Percentiles rank a stretch among this genome's conserved stretches.
Evolutionary conservation across 2,329 filamentous ascomycete species (phyloP).

Genomic region (Xylaria sp.): DNA sequence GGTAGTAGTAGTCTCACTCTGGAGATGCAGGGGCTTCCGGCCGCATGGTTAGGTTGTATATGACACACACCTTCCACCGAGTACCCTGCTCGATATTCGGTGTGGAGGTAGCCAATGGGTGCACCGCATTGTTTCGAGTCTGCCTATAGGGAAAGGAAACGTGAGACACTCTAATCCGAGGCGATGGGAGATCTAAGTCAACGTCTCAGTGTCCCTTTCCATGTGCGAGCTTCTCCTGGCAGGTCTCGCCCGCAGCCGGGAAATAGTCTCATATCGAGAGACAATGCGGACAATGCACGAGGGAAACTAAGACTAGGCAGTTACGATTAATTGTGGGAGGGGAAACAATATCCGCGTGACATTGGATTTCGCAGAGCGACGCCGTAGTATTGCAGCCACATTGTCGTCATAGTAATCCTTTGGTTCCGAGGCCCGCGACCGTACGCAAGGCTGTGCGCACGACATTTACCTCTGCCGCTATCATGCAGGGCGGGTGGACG

Average conservation of each 20-base stretch:
- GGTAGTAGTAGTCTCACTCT: constrained; percentile 8
- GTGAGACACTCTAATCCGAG: constrained; percentile 17
- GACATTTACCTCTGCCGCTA: constrained; percentile 1
- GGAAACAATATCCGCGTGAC: neutral
- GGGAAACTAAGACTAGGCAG: neutral
- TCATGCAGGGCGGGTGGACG: neutral
- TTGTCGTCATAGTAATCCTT: constrained; percentile 16
- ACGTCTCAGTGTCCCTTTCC: constrained; percentile 24
- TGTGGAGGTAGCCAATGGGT: constrained; percentile 18
- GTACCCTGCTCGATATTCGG: constrained; percentile 10
- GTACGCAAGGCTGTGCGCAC: constrained; percentile 20
- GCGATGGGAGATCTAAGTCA: constrained; percentile 16
- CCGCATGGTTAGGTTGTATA: constrained; percentile 2
- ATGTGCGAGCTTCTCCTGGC: neutral
- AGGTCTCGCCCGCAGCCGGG: neutral
- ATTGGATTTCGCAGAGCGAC: constrained; percentile 8
- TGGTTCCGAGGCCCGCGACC: neutral
- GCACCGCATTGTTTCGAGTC: neutral
- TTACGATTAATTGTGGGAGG: neutral
- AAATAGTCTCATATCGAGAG: neutral
- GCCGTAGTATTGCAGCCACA: constrained; percentile 11
- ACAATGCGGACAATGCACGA: neutral
- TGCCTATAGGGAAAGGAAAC: neutral
- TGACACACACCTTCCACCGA: constrained; percentile 20
- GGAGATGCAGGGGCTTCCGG: constrained; percentile 6